Evolutionary conservation across 2,329 filamentous ascomycete species (phyloP).

Genomic region (Diaporthe citrichinensis): DNA sequence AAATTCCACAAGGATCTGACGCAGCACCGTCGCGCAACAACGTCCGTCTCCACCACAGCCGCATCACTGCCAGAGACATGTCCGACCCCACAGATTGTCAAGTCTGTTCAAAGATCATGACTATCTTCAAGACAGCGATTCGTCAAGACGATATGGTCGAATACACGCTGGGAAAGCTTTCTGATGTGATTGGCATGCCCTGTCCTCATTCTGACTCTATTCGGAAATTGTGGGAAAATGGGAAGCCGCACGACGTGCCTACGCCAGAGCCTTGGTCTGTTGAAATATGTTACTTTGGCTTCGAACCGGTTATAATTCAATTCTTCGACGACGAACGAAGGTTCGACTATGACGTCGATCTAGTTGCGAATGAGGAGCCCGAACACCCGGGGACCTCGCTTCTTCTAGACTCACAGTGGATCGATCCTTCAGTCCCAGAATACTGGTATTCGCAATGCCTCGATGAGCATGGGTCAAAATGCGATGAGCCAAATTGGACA

Average conservation of each 20-base stretch:
- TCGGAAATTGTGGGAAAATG: not conserved
- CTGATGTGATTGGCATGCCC: not conserved
- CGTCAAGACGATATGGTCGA: not conserved
- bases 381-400: not conserved
- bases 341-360: not conserved
- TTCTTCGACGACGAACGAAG: not conserved
- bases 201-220: not conserved
- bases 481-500: not conserved
- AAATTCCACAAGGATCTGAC: not conserved
- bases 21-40: not conserved
- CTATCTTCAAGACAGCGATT: not conserved
- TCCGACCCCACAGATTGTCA: not conserved
- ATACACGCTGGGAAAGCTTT: not conserved
- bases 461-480: not conserved
- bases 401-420: not conserved
- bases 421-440: not conserved
- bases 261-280: not conserved
- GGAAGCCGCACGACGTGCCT: not conserved
- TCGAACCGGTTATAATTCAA: not conserved
- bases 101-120: not conserved
- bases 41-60: not conserved
- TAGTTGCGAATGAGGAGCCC: not conserved
- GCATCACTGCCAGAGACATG: not conserved
- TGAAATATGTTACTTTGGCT: not conserved
- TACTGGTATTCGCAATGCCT: not conserved